Percentiles rank a stretch among this genome's conserved stretches.
phyloP scores from a whole-genome alignment of 1,284 basidiomycete species.

The Naganishia albida region DNA sequence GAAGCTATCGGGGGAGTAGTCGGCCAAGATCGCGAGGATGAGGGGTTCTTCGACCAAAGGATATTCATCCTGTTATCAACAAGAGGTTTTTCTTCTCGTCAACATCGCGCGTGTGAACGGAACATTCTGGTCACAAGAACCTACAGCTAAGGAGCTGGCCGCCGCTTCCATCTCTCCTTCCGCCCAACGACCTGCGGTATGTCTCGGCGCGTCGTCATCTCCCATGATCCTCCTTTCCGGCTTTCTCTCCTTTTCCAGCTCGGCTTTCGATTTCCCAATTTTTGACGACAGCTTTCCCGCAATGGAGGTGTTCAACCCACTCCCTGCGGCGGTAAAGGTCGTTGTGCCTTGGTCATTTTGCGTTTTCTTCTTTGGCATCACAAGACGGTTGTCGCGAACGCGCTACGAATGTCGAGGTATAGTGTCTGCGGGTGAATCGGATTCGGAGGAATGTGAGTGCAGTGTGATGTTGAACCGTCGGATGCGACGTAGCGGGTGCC shows the following conservation, averaged over 20 bases:
- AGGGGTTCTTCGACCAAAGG: constrained; percentile 48
- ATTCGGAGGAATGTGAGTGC: not conserved
- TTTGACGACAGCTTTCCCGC: constrained; percentile 25
- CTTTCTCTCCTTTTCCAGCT: constrained; percentile 16
- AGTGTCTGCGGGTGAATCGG: not conserved
- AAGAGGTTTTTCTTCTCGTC: not conserved
- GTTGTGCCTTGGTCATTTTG: constrained; percentile 22
- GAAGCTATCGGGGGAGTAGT: constrained; percentile 43
- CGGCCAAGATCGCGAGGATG: constrained; percentile 46
- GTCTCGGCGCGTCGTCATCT: constrained; percentile 8
- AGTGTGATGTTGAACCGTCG: not conserved
- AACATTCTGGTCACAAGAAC: not conserved
- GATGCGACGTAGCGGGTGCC: not conserved
- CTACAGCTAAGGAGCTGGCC: constrained; percentile 21
- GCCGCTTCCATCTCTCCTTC: constrained; percentile 23
- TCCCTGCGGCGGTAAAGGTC: constrained; percentile 29
- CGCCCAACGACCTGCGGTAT: constrained; percentile 19
- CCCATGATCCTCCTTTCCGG: constrained; percentile 26
- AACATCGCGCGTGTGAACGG: not conserved
- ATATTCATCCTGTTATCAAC: constrained; percentile 43
- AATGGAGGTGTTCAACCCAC: constrained; percentile 25
- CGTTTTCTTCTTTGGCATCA: constrained; percentile 22
- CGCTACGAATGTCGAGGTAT: too few species aligned
- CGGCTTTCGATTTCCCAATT: constrained; percentile 16
- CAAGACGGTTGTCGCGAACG: not conserved